phyloP scores from a whole-genome alignment of 2,329 filamentous ascomycete species.

The Corniculantispora saksenae region DNA sequence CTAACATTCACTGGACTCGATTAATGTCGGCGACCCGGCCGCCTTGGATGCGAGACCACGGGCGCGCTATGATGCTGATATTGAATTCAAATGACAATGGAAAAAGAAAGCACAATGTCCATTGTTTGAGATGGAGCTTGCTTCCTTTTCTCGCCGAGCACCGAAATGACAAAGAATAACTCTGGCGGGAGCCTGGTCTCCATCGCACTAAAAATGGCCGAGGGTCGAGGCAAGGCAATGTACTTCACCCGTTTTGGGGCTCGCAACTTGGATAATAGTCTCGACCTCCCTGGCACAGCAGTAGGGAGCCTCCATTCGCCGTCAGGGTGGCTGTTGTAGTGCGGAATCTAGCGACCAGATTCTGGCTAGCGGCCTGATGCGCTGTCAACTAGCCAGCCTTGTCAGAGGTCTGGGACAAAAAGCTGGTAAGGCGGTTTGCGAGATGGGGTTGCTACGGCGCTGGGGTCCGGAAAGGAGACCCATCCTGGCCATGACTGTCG shows the following conservation, averaged over 20 bases:
- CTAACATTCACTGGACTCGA: neutral
- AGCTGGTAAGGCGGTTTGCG: neutral
- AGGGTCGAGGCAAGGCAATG: too few relatives aligned
- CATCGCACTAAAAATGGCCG: neutral
- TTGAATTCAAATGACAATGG: neutral
- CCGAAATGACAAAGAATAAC: neutral
- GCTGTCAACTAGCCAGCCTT: slow-evolving; percentile 3
- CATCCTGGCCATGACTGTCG: neutral
- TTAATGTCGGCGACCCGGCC: too few relatives aligned
- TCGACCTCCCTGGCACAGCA: neutral
- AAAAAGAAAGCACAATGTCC: neutral
- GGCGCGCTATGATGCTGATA: neutral
- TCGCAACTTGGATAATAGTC: neutral
- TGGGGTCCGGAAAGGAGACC: neutral
- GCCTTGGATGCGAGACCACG: neutral
- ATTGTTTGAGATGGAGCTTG: neutral
- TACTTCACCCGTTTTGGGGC: neutral
- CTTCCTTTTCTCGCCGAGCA: neutral
- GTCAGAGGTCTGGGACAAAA: neutral
- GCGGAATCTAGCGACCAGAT: neutral
- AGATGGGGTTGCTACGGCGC: neutral
- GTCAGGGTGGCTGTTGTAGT: slow-evolving; percentile 6
- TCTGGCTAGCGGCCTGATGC: neutral
- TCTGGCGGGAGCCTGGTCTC: too few relatives aligned
- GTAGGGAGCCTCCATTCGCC: neutral